Conservation (phyloP, 495 filamentous ascomycete species). For the Cryomyces minteri region DNA sequence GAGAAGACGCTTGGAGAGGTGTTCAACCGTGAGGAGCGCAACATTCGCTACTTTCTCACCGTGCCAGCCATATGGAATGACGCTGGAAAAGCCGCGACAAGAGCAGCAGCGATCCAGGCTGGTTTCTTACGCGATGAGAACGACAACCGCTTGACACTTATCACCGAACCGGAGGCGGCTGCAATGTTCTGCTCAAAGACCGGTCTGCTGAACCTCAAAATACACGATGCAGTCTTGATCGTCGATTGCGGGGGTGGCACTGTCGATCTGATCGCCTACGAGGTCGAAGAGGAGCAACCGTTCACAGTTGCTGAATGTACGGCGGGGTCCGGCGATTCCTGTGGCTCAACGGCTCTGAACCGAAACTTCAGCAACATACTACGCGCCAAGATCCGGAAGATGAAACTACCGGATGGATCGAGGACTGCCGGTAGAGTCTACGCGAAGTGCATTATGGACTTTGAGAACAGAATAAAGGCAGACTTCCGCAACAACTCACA, state of each 20-base stretch:
- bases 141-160: constrained; percentile 52
- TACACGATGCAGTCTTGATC: constrained; percentile 55
- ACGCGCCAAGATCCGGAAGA: constrained; percentile 57
- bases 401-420: constrained; percentile 59
- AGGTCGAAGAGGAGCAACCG: constrained; percentile 57
- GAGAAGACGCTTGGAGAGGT: constrained; percentile 65
- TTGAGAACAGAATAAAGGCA: constrained; percentile 62
- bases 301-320: constrained; percentile 61
- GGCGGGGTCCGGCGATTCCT: constrained; percentile 56
- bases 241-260: constrained; percentile 62
- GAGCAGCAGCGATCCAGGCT: constrained; percentile 55
- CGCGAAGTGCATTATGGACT: constrained; percentile 68
- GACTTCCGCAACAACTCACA: constrained; percentile 68
- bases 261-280: constrained; percentile 60
- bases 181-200: constrained; percentile 61
- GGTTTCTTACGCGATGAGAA: constrained; percentile 59
- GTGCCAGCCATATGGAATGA: constrained; percentile 66
- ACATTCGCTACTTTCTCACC: constrained; percentile 55
- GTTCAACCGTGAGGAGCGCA: constrained; percentile 57
- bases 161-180: constrained; percentile 55
- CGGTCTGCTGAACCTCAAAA: constrained; percentile 52
- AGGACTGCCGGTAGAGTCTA: constrained; percentile 58
- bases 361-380: constrained; percentile 61
- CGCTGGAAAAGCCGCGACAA: constrained; percentile 52
- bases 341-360: constrained; percentile 55